Base-by-base conservation (phyloP, 1,284 basidiomycete genomes). In the Trichosporon sp. region DNA sequence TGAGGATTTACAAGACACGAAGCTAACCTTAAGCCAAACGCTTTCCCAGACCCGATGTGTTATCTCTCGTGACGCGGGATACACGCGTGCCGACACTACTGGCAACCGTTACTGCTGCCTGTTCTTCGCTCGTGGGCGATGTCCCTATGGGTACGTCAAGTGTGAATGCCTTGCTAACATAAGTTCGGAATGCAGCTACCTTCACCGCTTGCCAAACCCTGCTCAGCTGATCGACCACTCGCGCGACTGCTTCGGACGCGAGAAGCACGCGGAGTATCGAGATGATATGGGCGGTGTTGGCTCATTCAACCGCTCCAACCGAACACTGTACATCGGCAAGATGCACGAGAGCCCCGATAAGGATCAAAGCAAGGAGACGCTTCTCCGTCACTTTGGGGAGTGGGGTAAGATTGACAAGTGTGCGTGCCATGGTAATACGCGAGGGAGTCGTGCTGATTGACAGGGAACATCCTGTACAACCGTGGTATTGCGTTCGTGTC, bases 241-340 rank as follows among this genome's bases (percentile, higher is more conserved):
- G 4, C 92, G 95, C 79, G 96, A 99, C 82, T 95, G 94, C 81
- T 99, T 99, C 80, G 95, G 94, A 0, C 87, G 96, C 67, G 95
- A 98, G 85, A 98, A 98, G 85, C 97, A 98, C 82, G 87, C 95
- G 0, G 94, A 95, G 81, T 99, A 98, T 84, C 87, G 96, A 73
- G 96, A 99, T 81, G 97, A 99, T 83, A 99, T 99, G 96, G 97
- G 96, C 75, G 96, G 96, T 81, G 96, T 98, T 27, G 96, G 96
- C 23, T 93, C 92, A 67, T 98, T 99, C 84, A 92, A 91, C 78
- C 86, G 95, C 51, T 89, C 94, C 81, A 99, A 99, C 81, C 86
- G 95, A 70, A 99, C 97, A 56, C 82, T 99, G 21, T 99, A 99
- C 80, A 89, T 99, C 60, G 96, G 95, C 1, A 87, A 94, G 72